Conservation (phyloP, 2,329 filamentous ascomycete genomes). For the Alternaria gaisen region DNA sequence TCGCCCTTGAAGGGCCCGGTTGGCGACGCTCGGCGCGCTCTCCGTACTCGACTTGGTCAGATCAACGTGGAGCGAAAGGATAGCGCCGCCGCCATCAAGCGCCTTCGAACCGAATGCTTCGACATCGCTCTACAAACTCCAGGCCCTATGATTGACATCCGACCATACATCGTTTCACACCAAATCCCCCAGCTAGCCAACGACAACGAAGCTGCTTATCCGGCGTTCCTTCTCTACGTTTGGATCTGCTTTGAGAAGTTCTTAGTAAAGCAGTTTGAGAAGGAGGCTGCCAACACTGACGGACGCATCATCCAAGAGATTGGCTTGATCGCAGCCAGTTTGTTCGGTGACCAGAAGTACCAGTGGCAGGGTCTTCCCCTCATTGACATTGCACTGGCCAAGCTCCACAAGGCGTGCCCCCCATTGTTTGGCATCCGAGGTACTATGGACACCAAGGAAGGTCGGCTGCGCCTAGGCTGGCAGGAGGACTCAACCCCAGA, state of each 20-base stretch:
- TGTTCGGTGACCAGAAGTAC: constrained; percentile 76
- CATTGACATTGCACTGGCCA: constrained; percentile 86
- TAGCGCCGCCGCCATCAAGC: constrained; percentile 38
- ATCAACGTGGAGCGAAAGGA: constrained; percentile 41
- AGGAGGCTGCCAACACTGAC: constrained; percentile 51
- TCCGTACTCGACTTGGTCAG: constrained; percentile 46
- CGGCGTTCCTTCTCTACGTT: constrained; percentile 67
- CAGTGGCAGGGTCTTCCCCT: constrained; percentile 73
- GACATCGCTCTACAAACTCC: constrained; percentile 32
- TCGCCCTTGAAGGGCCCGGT: constrained; percentile 41
- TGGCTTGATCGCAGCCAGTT: constrained; percentile 76
- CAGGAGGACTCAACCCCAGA: constrained; percentile 60
- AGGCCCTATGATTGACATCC: constrained; percentile 48
- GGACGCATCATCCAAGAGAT: constrained; percentile 72
- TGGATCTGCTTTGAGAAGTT: constrained; percentile 80
- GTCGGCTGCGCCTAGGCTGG: constrained; percentile 46
- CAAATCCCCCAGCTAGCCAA: constrained; percentile 38
- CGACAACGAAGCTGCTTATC: constrained; percentile 54
- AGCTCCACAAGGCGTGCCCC: constrained; percentile 82
- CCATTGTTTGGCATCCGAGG: constrained; percentile 86
- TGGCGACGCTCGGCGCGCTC: constrained; percentile 44
- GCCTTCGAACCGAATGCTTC: constrained; percentile 42
- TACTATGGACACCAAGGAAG: constrained; percentile 70
- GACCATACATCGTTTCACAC: constrained; percentile 47
- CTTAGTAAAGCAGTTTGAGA: constrained; percentile 69